Evolutionary conservation across 1,139 yeast species (phyloP).

Genomic region (Suhomyces coccinellae): DNA sequence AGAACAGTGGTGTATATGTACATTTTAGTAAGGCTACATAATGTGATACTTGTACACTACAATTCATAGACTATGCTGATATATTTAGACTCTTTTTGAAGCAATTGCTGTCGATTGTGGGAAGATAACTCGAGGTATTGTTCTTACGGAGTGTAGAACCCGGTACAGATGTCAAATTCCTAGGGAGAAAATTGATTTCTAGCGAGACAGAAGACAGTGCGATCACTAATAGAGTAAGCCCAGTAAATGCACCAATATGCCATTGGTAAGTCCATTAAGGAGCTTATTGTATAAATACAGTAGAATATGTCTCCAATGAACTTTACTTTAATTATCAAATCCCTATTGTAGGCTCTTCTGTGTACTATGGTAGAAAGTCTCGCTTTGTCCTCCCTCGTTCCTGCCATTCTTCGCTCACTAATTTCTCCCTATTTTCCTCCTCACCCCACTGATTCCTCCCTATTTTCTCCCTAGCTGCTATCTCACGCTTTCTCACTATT

Average conservation of each 20-base stretch:
- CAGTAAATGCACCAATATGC: too few species aligned
- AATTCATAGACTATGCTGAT: too few species aligned
- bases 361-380: too few species aligned
- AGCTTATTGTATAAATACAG: too few species aligned
- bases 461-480: too few species aligned
- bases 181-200: background rate
- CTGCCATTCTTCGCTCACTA: background rate
- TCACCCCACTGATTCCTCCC: background rate
- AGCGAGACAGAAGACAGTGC: background rate
- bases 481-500: background rate
- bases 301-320: too few species aligned
- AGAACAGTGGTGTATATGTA: background rate
- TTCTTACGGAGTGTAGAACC: background rate
- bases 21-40: background rate
- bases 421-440: background rate
- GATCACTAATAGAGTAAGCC: too few species aligned
- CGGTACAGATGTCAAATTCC: too few species aligned
- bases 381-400: too few species aligned
- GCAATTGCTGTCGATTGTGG: too few species aligned
- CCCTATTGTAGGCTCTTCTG: background rate
- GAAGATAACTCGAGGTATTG: background rate
- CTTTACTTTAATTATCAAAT: background rate
- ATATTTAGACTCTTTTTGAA: too few species aligned
- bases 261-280: too few species aligned
- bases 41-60: background rate